phyloP scores from a whole-genome alignment of 2,329 filamentous ascomycete species.

The Penicillium sp. region DNA sequence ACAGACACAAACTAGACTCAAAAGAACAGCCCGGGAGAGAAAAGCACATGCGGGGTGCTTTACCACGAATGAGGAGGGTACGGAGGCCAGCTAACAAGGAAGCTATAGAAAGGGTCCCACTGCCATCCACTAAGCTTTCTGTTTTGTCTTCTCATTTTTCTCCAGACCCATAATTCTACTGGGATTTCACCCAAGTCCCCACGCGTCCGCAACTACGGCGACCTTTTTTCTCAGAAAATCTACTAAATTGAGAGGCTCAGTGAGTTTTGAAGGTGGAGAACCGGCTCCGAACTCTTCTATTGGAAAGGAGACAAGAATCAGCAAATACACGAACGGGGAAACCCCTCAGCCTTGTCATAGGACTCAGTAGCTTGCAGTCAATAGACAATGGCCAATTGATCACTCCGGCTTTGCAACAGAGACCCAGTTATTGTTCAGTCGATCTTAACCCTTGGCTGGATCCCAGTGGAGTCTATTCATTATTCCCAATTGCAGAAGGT shows the following conservation, averaged over 20 bases:
- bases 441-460: background rate
- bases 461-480: background rate
- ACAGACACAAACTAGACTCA: background rate
- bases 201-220: background rate
- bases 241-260: background rate
- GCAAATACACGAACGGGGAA: background rate
- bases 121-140: background rate
- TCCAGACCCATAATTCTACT: conserved; percentile 1
- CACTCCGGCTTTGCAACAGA: background rate
- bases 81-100: background rate
- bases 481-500: background rate
- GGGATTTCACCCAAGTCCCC: background rate
- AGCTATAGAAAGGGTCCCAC: conserved; percentile 2
- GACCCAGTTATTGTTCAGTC: background rate
- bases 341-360: background rate
- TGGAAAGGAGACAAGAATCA: background rate
- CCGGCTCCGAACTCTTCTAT: background rate
- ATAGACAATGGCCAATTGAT: background rate
- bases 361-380: background rate
- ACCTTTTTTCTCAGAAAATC: background rate
- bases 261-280: background rate
- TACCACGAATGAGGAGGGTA: background rate
- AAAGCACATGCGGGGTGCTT: background rate
- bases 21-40: conserved; percentile 1
- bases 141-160: background rate